A percentile compares a stretch with the other conserved stretches of the same genome.
Conservation (phyloP, 192 early-diverging fungal species). For the Allomyces arbusculus region DNA sequence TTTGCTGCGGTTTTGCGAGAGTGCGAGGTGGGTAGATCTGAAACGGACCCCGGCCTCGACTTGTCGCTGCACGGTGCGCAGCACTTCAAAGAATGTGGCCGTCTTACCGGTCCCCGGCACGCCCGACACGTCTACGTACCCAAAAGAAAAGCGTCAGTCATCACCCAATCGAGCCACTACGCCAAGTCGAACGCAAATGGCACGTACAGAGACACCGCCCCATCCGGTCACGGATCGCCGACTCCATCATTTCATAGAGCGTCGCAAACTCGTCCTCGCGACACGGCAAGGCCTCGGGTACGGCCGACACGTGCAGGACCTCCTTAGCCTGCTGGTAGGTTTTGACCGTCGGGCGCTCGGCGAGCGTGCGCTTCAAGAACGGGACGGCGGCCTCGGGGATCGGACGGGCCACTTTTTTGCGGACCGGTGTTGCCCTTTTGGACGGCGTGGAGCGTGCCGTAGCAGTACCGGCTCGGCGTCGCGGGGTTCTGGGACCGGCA, state of each 20-base stretch:
- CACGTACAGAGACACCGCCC: constrained; percentile 73
- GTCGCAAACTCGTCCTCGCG: constrained; percentile 77
- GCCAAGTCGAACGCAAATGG: background rate
- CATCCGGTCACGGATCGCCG: constrained; percentile 56
- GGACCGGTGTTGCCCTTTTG: no score
- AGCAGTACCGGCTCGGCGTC: background rate
- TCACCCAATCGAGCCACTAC: no score
- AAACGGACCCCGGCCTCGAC: constrained; percentile 27
- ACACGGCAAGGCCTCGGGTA: constrained; percentile 80
- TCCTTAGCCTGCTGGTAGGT: constrained; percentile 45
- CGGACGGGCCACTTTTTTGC: no score
- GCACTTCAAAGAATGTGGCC: constrained; percentile 70
- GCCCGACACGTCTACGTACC: constrained; percentile 74
- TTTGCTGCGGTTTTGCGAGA: no score
- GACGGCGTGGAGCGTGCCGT: background rate
- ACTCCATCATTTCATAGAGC: constrained; percentile 50
- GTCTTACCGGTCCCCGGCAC: constrained; percentile 97
- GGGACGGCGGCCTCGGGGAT: constrained; percentile 6
- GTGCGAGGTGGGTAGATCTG: background rate
- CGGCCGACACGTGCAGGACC: constrained; percentile 70
- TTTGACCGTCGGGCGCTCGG: constrained; percentile 10
- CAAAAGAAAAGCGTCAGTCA: background rate
- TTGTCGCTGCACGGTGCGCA: constrained; percentile 43
- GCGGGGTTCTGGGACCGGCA: background rate
- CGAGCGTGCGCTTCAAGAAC: constrained; percentile 11